Evolutionary conservation across 805 yeast species (phyloP), one percentile per base, ranked within the genome.

Genomic region (Starmera dryadoides): DNA sequence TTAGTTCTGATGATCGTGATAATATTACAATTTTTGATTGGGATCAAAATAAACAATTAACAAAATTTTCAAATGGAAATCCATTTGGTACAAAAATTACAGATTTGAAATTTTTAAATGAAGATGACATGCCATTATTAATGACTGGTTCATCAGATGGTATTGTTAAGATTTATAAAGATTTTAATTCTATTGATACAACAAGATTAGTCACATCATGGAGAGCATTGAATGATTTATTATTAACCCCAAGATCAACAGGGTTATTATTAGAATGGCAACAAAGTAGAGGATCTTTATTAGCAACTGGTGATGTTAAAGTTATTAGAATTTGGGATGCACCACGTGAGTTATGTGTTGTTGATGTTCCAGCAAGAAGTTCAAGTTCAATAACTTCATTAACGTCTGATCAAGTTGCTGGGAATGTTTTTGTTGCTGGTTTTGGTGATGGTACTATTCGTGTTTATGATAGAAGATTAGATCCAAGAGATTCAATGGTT

Each of bases 241-340:
- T 87, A 15, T 68, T 87, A 20, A 81, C 95, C 0, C 85, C 91
- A 20, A 73, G 86, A 51, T 81, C 88, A 21, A 77, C 86, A 14
- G 96, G 96, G 4, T 64, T 91, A 38, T 73, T 87, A 16, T 78
- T 89, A 10, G 98, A 93, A 49, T 93, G 98, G 98, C 98, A 91
- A 59, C 98, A 93, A 55, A 82, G 93, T 34, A 68, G 96, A 43
- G 98, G 98, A 0, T 77, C 95, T 1, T 65, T 93, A 30, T 65
- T 91, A 39, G 96, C 86, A 1, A 88, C 96, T 31, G 98, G 98
- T 34, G 98, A 93, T 64, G 95, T 86, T 8, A 86, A 89, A 51
- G 80, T 88, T 19, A 86, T 93, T 40, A 69, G 95, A 41, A 69
- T 89, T 2, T 93, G 98, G 98, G 98, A 93, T 62, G 98, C 98